phyloP scores from a whole-genome alignment of 1,284 basidiomycete species.

The Apiotrichum gamsii region DNA sequence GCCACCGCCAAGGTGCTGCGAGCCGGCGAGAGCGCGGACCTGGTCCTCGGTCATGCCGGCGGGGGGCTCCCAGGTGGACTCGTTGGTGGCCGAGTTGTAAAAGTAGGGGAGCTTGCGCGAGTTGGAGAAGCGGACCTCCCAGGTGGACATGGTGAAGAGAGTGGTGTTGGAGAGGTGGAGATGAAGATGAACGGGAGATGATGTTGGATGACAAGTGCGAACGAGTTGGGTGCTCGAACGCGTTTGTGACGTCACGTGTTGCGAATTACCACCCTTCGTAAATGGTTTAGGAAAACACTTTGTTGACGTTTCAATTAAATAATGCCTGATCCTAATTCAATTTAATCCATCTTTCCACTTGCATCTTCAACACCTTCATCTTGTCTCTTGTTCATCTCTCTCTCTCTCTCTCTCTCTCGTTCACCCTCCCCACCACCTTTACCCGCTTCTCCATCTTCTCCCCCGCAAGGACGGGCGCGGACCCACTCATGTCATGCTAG shows the following conservation, averaged over 20 bases:
- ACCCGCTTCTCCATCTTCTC: too few species aligned
- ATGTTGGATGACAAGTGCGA: too few species aligned
- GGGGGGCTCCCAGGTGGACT: slow-evolving; percentile 81
- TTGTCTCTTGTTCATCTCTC: slow-evolving; percentile 4
- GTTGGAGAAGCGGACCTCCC: slow-evolving; percentile 79
- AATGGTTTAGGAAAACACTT: too few species aligned
- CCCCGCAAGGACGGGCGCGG: too few species aligned
- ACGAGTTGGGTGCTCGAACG: too few species aligned
- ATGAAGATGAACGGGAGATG: too few species aligned
- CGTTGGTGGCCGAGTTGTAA: slow-evolving; percentile 65
- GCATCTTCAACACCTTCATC: background rate
- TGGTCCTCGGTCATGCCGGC: slow-evolving; percentile 59
- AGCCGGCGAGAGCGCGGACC: slow-evolving; percentile 61
- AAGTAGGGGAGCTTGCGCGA: slow-evolving; percentile 80
- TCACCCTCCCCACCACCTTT: background rate
- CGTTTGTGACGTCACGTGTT: too few species aligned
- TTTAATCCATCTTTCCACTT: background rate
- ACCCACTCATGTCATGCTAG: slow-evolving; percentile 20
- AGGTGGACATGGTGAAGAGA: slow-evolving; percentile 41
- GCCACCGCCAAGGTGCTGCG: slow-evolving; percentile 49
- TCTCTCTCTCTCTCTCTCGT: slow-evolving; percentile 3
- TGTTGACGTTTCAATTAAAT: too few species aligned
- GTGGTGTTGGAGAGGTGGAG: too few species aligned
- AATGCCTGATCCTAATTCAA: too few species aligned
- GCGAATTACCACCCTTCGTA: too few species aligned